Base-by-base conservation (phyloP, 1,139 yeast species). In the Maudiozyma humilis region DNA sequence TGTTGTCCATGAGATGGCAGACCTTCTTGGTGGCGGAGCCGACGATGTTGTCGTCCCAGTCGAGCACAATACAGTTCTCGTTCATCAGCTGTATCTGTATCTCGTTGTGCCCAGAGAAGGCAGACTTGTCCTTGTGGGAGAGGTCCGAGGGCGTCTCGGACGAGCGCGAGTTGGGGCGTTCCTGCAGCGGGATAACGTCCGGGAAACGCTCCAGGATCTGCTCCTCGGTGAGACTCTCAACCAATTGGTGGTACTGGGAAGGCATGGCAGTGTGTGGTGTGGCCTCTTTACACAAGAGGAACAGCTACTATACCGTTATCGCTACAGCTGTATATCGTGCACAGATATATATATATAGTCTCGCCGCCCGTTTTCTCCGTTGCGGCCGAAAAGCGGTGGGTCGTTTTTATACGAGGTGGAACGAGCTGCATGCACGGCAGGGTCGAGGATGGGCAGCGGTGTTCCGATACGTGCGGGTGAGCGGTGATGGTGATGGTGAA, bases 81-180 rank as follows among this genome's bases (percentile, higher is more conserved):
- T 88, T 95, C 99, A 93, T 91, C 52, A 91, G 73, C 59, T 79
- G 76, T 65, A 91, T 87, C 66, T 91, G 99, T 63, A 89, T 97
- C 59, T 82, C 83, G 62, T 91, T 96, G 56, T 88, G 94, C 18
- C 96, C 97, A 8, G 72, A 73, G 52, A 88, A 84, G 3, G 45
- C 43, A 5, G 29, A 20, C 15, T 60, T 57, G 20, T 55, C 62
- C 18, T 46, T 47, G 6, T 41, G 40, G 18, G 50, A 52, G 8
- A 36, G 12, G 7, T 50, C 51, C n/a, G 37, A 35, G n/a, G 60
- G 48, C 8, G 51, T 38, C 17, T 52, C 57, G 40, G 61, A 55
- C 1, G 66, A 59, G 32, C 56, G 56, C 10, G 65, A 59, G 42
- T 63, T 63, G 32, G 65, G 64, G 41, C 65, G 60, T 19, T 52